These are phyloP conservation scores for Umbelopsis ramanniana DNA, from an alignment of 192 early-diverging fungal species.

Conservation along the genomic window DNA sequence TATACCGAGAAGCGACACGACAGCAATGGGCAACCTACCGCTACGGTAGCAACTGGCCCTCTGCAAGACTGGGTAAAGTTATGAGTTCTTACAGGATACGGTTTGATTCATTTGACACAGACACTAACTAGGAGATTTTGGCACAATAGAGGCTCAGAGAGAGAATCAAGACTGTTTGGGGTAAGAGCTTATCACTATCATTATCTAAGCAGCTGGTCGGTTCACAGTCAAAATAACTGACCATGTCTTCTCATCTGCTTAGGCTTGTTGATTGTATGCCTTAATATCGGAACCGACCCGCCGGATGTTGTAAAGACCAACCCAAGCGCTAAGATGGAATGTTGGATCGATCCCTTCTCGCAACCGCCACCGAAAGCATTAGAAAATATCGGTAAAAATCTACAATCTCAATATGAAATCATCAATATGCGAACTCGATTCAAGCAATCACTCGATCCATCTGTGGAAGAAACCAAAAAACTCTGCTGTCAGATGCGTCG, in stretches of 20 bases:
- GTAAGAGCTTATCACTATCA: conserved; percentile 3
- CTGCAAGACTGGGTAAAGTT: conserved; percentile 54
- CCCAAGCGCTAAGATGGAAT: conserved; percentile 89
- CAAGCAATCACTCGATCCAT: conserved; percentile 86
- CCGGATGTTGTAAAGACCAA: conserved; percentile 90
- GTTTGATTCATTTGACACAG: neutral
- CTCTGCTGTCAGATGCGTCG: conserved; percentile 81
- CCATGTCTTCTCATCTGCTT: neutral
- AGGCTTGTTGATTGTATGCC: conserved; percentile 87
- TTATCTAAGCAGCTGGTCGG: no score
- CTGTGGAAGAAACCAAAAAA: conserved; percentile 92
- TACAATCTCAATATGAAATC: conserved; percentile 93
- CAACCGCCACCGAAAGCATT: conserved; percentile 78
- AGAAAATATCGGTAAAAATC: conserved; percentile 85
- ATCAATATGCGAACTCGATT: conserved; percentile 85
- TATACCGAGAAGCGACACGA: conserved; percentile 62
- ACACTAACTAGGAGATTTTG: neutral
- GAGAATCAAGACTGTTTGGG: conserved; percentile 78
- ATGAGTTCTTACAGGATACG: neutral
- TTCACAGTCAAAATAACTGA: no score
- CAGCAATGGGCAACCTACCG: conserved; percentile 38
- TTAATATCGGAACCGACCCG: conserved; percentile 95
- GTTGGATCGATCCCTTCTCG: conserved; percentile 93
- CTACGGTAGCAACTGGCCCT: neutral
- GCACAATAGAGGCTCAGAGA: conserved; percentile 49